These are phyloP conservation scores for Neofusicoccum cordaticola DNA, from an alignment of 2,329 filamentous ascomycete species.

Conservation along the genomic window DNA sequence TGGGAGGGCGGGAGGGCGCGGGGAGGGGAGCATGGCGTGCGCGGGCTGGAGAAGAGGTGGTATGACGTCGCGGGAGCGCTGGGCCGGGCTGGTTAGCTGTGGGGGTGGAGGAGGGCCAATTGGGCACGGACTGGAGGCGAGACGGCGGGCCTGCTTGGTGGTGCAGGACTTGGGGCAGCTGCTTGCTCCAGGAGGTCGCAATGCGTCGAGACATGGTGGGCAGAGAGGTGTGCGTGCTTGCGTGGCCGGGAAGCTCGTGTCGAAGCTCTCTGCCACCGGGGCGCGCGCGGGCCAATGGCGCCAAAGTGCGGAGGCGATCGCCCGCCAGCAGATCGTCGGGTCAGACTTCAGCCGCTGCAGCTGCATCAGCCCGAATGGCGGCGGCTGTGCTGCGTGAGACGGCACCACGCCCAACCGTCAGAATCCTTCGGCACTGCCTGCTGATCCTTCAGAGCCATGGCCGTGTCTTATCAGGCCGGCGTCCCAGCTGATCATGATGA, in stretches of 20 bases:
- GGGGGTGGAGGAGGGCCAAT: not conserved
- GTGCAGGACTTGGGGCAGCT: constrained; percentile 4
- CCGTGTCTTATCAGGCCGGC: not conserved
- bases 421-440: not conserved
- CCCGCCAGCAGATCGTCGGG: not conserved
- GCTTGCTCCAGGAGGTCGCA: constrained; percentile 11
- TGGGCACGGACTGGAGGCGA: not conserved
- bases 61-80: constrained; percentile 2
- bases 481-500: not conserved
- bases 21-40: not conserved
- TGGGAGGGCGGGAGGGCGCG: not conserved
- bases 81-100: not conserved
- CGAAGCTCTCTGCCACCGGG: not conserved
- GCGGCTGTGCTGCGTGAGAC: not conserved
- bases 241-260: not conserved
- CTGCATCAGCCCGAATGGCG: not conserved
- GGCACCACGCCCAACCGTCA: not conserved
- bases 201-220: constrained; percentile 13
- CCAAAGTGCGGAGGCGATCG: not conserved
- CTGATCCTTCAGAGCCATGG: not conserved
- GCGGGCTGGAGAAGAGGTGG: not conserved
- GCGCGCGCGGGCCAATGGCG: not conserved
- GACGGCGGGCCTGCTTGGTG: not conserved
- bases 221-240: not conserved
- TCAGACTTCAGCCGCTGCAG: not conserved